A percentile compares a stretch with the other conserved stretches of the same genome.
phyloP scores from a whole-genome alignment of 176 grass and related monocot species.

The Oryza officinalis region DNA sequence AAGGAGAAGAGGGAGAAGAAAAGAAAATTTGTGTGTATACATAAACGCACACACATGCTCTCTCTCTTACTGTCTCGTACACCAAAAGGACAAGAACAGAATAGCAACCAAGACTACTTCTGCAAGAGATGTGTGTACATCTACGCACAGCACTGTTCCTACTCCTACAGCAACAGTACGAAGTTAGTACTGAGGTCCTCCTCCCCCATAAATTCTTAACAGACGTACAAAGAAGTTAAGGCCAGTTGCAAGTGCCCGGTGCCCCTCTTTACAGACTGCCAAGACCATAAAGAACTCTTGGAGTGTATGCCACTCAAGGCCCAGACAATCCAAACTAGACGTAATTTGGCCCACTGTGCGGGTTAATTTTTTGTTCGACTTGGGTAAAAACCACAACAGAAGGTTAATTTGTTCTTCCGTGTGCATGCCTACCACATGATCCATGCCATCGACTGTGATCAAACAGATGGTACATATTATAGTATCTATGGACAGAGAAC shows the following conservation, averaged over 20 bases:
- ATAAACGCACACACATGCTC: neutral
- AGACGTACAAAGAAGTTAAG: constrained; percentile 62
- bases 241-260: constrained; percentile 38
- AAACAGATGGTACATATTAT: constrained; percentile 14
- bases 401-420: neutral
- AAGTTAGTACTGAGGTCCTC: constrained; percentile 47
- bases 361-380: constrained; percentile 39
- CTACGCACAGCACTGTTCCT: constrained; percentile 39
- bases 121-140: constrained; percentile 41
- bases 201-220: constrained; percentile 60
- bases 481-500: constrained; percentile 5
- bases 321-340: constrained; percentile 57
- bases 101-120: constrained; percentile 33
- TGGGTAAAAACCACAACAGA: constrained; percentile 31
- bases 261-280: constrained; percentile 63
- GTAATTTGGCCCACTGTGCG: constrained; percentile 44
- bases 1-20: constrained; percentile 30
- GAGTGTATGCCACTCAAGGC: constrained; percentile 56
- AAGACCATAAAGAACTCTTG: constrained; percentile 62
- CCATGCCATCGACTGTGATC: constrained; percentile 22
- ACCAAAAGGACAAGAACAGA: constrained; percentile 50
- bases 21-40: constrained; percentile 7
- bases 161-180: constrained; percentile 45
- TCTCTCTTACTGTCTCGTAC: constrained; percentile 29
- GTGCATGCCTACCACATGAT: neutral